Conservation (phyloP, 164 flowering plant species). For the Magnolia kwangsiensis region DNA sequence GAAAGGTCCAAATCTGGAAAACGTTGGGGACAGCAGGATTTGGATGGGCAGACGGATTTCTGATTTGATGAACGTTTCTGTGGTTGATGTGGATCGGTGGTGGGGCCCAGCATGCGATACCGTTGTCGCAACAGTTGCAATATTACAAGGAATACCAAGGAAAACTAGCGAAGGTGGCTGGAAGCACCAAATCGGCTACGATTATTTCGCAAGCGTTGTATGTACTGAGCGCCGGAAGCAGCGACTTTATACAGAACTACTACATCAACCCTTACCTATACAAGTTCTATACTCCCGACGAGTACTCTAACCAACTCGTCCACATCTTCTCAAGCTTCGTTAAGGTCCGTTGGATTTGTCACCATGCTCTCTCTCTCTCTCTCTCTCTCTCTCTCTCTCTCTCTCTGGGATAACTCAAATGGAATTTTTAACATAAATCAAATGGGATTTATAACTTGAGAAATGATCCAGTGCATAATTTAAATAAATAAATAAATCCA, state of each 20-base stretch:
- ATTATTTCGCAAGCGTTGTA: conserved; percentile 67
- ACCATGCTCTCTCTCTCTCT: neutral
- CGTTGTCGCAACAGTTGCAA: conserved; percentile 66
- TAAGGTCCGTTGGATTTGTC: conserved; percentile 39
- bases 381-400: neutral
- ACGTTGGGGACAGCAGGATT: no score
- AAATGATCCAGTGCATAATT: no score
- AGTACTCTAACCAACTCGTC: conserved; percentile 54
- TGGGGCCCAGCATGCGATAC: conserved; percentile 58
- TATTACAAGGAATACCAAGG: conserved; percentile 75
- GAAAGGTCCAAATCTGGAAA: no score
- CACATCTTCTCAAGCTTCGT: conserved; percentile 47
- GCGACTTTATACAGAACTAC: conserved; percentile 86
- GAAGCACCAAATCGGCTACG: conserved; percentile 50
- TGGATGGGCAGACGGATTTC: neutral
- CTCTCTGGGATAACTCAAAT: neutral
- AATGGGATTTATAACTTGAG: no score
- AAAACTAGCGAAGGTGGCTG: conserved; percentile 67
- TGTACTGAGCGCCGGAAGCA: conserved; percentile 57
- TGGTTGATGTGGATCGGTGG: neutral
- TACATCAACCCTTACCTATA: conserved; percentile 74
- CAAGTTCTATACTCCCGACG: conserved; percentile 64
- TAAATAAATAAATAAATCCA: no score
- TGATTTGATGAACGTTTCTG: neutral
- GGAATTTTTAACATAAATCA: no score